phyloP scores from a whole-genome alignment of 1,284 basidiomycete genomes.

The Moniliophthora roreri region DNA sequence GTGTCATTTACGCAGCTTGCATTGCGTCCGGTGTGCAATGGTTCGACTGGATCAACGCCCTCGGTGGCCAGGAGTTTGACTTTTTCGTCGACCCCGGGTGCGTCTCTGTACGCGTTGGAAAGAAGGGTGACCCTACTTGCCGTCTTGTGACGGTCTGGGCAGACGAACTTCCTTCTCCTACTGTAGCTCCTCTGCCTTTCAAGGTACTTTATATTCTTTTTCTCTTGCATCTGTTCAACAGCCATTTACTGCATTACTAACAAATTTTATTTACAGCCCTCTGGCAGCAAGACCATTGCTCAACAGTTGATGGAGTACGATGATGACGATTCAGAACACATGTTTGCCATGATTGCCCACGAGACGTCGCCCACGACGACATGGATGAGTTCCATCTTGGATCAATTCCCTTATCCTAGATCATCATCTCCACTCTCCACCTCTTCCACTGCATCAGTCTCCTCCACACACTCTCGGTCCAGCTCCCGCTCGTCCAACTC shows the following conservation, averaged over 20 bases:
- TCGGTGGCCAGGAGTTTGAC: slow-evolving; percentile 71
- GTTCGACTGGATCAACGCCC: slow-evolving; percentile 70
- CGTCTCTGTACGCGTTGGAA: slow-evolving; percentile 61
- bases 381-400: slow-evolving; percentile 64
- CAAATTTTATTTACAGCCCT: slow-evolving; percentile 16
- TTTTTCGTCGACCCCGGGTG: slow-evolving; percentile 77
- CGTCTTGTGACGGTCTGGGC: slow-evolving; percentile 66
- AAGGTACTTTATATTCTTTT: too few relatives aligned
- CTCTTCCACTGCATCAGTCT: slow-evolving; percentile 55
- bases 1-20: slow-evolving; percentile 68
- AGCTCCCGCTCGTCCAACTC: slow-evolving; percentile 74
- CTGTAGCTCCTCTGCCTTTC: slow-evolving; percentile 20
- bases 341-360: slow-evolving; percentile 72
- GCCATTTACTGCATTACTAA: too few relatives aligned
- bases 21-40: slow-evolving; percentile 66
- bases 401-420: slow-evolving; percentile 52
- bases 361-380: slow-evolving; percentile 59
- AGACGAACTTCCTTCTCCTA: slow-evolving; percentile 38
- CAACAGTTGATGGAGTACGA: slow-evolving; percentile 71
- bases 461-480: slow-evolving; percentile 68
- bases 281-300: slow-evolving; percentile 62
- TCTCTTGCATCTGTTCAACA: neutral
- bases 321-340: slow-evolving; percentile 63
- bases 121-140: slow-evolving; percentile 31
- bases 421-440: slow-evolving; percentile 60